Evolutionary conservation across 2,329 filamentous ascomycete species (phyloP), one percentile per base, ranked within the genome.

Genomic region (Diaporthe humulicola): DNA sequence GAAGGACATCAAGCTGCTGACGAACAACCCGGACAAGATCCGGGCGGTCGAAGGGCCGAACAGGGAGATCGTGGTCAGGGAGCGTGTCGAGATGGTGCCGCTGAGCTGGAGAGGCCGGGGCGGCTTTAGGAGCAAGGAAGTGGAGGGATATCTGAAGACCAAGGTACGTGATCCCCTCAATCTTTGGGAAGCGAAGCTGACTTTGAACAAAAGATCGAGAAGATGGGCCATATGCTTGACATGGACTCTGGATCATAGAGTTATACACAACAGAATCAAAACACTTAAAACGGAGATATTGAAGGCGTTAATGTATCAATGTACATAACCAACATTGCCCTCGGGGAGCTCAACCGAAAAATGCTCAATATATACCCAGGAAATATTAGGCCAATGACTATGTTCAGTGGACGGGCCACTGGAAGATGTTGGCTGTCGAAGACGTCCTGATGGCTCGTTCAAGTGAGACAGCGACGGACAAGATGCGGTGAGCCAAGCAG

Each of bases 21-120:
- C 97, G 14, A 99, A 99, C 83, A 99, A 99, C 80, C 97, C 97
- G 0, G 97, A 99, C 79, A 99, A 99, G 87, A 94, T 99, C 56
- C 89, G 95, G 22, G 97, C 97, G 0, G 94, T 99, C 0, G 97
- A 99, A 83, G 97, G 97, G 0, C 96, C 96, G 0, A 94, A 94
- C 78, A 88, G 95, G 15, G 96, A 99, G 85, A 89, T 99, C 17
- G 89, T 93, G 12, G 97, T 99, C 2, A 94, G 90, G 78, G 96
- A 98, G 84, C 87, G 97, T 60, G 96, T 99, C 17, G 93, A 96
- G 2, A 99, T 99, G 97, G 93, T 99, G 74, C 97, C 97, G 4
- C 83, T 98, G 76, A 96, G 95, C 14, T 99, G 97, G 97, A 94
- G 94, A 81, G 95, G 94, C 1, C 91, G 92, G 79, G 93, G 93